A percentile compares a stretch with the other conserved stretches of the same genome.
Conservation (phyloP, 2,329 filamentous ascomycete genomes). For the Albophoma yamanashiensis region DNA sequence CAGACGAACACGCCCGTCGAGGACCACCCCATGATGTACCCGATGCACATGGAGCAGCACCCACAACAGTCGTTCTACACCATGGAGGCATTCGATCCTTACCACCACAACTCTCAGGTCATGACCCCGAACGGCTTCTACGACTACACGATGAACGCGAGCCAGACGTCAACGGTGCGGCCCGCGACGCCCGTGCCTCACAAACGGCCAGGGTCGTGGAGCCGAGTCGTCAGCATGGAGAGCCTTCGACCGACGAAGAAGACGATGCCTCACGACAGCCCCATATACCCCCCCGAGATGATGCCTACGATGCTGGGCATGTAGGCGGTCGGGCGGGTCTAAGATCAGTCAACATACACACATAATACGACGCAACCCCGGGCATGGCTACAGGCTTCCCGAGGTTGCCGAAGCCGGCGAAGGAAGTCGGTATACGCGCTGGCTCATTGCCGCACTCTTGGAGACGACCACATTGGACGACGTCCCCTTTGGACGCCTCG, state of each 20-base stretch:
- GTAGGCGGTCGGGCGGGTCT: constrained; percentile 4
- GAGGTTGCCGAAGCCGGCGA: neutral
- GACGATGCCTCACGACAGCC: constrained; percentile 18
- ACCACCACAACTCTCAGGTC: constrained; percentile 7
- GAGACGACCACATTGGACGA: neutral
- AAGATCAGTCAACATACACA: neutral
- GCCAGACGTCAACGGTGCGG: constrained; percentile 15
- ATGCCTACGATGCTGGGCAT: constrained; percentile 14
- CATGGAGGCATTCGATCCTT: constrained; percentile 8
- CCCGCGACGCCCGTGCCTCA: constrained; percentile 27
- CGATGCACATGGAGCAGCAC: constrained; percentile 18
- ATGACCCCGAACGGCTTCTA: constrained; percentile 8
- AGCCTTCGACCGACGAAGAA: constrained; percentile 25
- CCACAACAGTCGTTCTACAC: constrained; percentile 14
- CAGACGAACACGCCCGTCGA: constrained; percentile 21
- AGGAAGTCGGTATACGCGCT: neutral
- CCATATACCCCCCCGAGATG: constrained; percentile 9
- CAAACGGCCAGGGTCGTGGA: constrained; percentile 28
- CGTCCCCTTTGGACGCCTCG: too few species aligned
- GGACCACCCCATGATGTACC: constrained; percentile 17
- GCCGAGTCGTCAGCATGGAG: constrained; percentile 25
- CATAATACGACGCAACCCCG: neutral
- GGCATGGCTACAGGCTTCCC: neutral
- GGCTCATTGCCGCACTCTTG: neutral
- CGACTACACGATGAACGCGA: constrained; percentile 14